Evolutionary conservation across 345 rosid genomes (phyloP).

Genomic region (Eucalyptus tenuipes): DNA sequence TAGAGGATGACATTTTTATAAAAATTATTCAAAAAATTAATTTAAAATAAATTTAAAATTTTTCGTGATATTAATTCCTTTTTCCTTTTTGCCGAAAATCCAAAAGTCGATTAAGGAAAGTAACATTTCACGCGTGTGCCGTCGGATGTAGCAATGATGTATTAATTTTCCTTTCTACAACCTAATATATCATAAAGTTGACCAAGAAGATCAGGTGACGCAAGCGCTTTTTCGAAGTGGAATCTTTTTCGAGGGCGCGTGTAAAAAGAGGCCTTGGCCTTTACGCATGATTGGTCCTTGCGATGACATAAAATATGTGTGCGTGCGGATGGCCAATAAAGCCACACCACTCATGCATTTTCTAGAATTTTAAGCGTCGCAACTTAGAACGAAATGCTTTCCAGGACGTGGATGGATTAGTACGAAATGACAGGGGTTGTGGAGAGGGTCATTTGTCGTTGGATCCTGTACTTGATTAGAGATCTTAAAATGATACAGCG

Average conservation of each 20-base stretch:
- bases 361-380: background rate
- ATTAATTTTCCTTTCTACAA: background rate
- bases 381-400: background rate
- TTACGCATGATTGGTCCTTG: background rate
- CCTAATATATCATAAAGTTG: background rate
- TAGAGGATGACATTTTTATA: accelerated
- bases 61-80: too few relatives aligned
- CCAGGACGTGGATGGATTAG: accelerated
- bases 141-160: background rate
- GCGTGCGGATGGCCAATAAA: background rate
- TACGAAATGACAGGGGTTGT: background rate
- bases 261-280: background rate
- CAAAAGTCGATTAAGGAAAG: background rate
- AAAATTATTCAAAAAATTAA: too few relatives aligned
- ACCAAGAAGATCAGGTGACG: background rate
- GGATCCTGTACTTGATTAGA: background rate
- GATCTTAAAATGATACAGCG: background rate
- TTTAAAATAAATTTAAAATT: accelerated
- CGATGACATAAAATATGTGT: background rate
- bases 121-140: background rate
- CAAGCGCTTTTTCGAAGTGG: background rate
- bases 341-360: background rate
- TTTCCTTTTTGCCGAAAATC: too few relatives aligned
- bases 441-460: background rate
- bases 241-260: background rate